A percentile compares a stretch with the other conserved stretches of the same genome.
These are phyloP conservation scores for Xylaria venustula DNA, from an alignment of 495 filamentous ascomycete species.

Conservation along the genomic window DNA sequence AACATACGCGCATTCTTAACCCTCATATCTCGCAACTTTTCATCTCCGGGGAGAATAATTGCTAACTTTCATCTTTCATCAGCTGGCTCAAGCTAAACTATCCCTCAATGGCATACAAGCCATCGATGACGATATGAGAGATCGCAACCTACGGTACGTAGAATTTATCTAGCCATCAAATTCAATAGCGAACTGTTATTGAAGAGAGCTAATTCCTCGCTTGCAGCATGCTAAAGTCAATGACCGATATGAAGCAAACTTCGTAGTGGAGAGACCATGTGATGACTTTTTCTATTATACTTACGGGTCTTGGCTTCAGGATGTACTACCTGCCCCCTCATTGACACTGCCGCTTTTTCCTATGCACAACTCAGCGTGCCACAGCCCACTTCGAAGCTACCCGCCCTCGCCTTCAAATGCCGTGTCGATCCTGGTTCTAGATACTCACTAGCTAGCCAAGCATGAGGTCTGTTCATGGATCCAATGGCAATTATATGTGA, in stretches of 20 bases:
- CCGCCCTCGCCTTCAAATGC: neutral
- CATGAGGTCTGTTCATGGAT: neutral
- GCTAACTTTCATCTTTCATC: slow-evolving; percentile 25
- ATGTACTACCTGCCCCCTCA: neutral
- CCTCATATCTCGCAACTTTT: slow-evolving; percentile 2
- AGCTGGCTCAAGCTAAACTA: slow-evolving; percentile 51
- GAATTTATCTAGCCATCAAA: no score
- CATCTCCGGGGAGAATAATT: neutral
- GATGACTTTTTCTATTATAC: neutral
- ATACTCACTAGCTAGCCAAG: neutral
- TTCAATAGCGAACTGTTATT: neutral
- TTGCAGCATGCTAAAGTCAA: slow-evolving; percentile 40
- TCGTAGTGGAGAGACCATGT: neutral
- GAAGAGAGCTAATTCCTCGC: slow-evolving; percentile 8
- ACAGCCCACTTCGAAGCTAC: neutral
- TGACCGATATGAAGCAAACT: slow-evolving; percentile 31
- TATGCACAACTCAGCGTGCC: neutral
- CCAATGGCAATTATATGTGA: neutral
- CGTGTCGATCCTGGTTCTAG: neutral
- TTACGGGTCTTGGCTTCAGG: neutral
- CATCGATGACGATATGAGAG: slow-evolving; percentile 47
- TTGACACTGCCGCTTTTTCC: neutral
- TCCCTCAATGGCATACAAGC: slow-evolving; percentile 44
- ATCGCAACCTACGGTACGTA: slow-evolving; percentile 40
- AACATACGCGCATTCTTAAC: slow-evolving; percentile 10